phyloP scores from a whole-genome alignment of 148 eudicot species.

The Beta vulgaris region DNA sequence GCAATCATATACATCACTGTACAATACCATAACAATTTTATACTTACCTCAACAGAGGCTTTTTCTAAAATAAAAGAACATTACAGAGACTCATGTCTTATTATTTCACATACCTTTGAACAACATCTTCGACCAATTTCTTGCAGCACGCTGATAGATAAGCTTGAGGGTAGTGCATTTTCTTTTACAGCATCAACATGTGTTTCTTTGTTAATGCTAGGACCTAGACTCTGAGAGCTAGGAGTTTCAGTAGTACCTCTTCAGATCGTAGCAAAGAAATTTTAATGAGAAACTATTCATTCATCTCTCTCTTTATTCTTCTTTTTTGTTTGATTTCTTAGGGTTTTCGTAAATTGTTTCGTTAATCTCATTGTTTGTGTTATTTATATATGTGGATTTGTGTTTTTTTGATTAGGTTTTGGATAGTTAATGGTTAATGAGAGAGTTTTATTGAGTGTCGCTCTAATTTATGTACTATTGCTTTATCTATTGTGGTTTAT shows the following conservation, averaged over 20 bases:
- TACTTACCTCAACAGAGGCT: conserved; percentile 75
- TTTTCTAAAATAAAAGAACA: neutral
- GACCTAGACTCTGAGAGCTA: conserved; percentile 31
- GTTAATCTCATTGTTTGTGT: too few species aligned
- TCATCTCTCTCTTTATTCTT: too few species aligned
- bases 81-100: neutral
- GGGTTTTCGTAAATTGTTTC: too few species aligned
- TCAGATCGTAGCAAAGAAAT: conserved; percentile 10
- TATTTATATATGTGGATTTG: too few species aligned
- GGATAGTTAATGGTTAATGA: too few species aligned
- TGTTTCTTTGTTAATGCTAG: conserved; percentile 41
- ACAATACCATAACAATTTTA: neutral
- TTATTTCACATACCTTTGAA: conserved; percentile 61
- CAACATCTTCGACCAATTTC: conserved; percentile 91
- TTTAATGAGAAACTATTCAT: conserved; percentile 3
- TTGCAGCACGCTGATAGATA: conserved; percentile 78
- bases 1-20: neutral
- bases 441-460: too few species aligned
- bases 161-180: conserved; percentile 47
- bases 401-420: too few species aligned
- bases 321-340: too few species aligned
- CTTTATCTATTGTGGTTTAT: too few species aligned
- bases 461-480: too few species aligned
- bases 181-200: conserved; percentile 48
- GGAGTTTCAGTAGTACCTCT: conserved; percentile 35